These are phyloP conservation scores for Alternaria infectoria DNA, from an alignment of 2,329 filamentous ascomycete species.

Conservation along the genomic window DNA sequence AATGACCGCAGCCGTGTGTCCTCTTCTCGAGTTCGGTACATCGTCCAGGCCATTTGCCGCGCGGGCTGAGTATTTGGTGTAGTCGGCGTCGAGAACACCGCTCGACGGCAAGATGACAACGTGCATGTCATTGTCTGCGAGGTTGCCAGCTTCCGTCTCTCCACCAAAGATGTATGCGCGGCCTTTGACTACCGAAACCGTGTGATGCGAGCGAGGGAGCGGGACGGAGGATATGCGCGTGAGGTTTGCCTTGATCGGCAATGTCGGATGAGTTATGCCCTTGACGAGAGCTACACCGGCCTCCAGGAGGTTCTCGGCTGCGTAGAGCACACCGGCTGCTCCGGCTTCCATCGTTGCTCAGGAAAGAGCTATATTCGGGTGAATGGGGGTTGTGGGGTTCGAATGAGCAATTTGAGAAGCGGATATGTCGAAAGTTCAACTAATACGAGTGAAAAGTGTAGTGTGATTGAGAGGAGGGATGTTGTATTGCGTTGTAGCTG, in stretches of 20 bases:
- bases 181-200: conserved; percentile 59
- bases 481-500: conserved; percentile 11
- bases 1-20: conserved; percentile 52
- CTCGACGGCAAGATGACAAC: conserved; percentile 58
- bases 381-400: not conserved
- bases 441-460: not conserved
- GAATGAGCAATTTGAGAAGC: not conserved
- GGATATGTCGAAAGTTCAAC: not conserved
- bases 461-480: conserved; percentile 4
- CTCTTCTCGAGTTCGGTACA: conserved; percentile 49
- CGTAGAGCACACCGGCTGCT: conserved; percentile 47
- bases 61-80: conserved; percentile 45
- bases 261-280: conserved; percentile 55
- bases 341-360: conserved; percentile 54
- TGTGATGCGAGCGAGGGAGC: conserved; percentile 59
- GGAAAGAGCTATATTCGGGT: not conserved
- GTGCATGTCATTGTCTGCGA: conserved; percentile 60
- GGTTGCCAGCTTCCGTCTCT: conserved; percentile 44
- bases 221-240: conserved; percentile 53
- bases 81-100: conserved; percentile 52
- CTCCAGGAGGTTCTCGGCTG: conserved; percentile 43
- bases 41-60: conserved; percentile 34
- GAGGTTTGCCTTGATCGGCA: conserved; percentile 59
- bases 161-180: conserved; percentile 65
- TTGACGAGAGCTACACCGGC: conserved; percentile 57